Evolutionary conservation across 129 eudicot genomes (phyloP), one percentile per base, ranked within the genome.

Genomic region (Centrapalus pauciflorus): DNA sequence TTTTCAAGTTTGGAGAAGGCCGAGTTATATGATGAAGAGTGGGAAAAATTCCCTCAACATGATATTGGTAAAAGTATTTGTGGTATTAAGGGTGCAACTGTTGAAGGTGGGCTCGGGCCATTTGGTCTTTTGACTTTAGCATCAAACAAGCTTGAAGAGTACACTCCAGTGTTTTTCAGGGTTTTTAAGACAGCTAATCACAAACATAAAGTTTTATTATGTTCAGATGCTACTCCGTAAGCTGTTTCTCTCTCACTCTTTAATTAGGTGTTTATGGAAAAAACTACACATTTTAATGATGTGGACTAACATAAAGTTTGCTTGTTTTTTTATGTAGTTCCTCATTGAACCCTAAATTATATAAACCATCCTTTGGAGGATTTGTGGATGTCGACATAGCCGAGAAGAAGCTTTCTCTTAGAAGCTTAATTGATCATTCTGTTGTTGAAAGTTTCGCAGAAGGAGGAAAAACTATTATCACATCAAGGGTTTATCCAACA

Each of bases 391-490:
- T 80, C 0, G 79, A 84, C 66, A 51, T 79, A 67, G 14, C 67
- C 0, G 65, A 76, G 23, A 85, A 64, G 77, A 85, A 75, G 72
- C 75, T 85, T 45, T 82, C 92, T 4, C 87, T 85, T 12, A 82
- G 81, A 77, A 88, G 78, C 62, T 76, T 88, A 89, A 85, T 88
- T 63, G 95, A 89, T 71, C 61, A 83, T 65, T 89, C 96, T 0
- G 88, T 89, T 2, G 86, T 89, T 25, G 96, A 89, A 70, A 89
- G 95, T 55, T 89, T 89, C 54, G 95, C 82, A 3, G 87, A 50
- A n/a, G 76, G 82, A 7, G 96, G 96, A 46, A 85, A 74, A 59
- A 76, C 84, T 7, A 79, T 84, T 60, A 85, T 89, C 28, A 52
- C 85, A 67, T 80, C 95, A 2, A 79, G 96, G 64, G 94, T 85